Evolutionary conservation across 106 monocot genomes (phyloP), one percentile per base, ranked within the genome.

Genomic region (Ottelia alismoides): DNA sequence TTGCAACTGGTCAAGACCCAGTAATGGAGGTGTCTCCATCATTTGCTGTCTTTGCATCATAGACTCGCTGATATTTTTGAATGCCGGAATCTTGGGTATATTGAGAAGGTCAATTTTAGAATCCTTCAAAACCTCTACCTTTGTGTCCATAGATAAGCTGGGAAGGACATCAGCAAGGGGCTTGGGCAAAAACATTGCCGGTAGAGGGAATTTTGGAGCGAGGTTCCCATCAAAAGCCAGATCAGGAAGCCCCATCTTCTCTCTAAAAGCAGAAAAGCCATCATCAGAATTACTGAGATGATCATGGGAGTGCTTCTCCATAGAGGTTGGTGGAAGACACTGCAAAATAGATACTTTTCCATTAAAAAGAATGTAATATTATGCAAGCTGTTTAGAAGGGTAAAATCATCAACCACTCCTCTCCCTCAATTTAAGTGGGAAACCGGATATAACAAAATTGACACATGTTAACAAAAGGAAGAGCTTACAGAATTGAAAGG

Each of bases 401-500:
- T n/a, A n/a, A n/a, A n/a, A n/a, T n/a, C n/a, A n/a, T n/a, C n/a
- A n/a, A n/a, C n/a, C n/a, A n/a, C n/a, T n/a, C n/a, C n/a, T n/a
- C 16, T 29, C 2, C 7, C 28, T 45, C 24, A 20, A 60, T 44
- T 10, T 25, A 52, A 64, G 25, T 22, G 53, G 44, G 31, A 61
- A 68, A 27, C 2, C 40, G 25, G 9, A 28, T 19, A 24, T 2
- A 16, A 62, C 24, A 32, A 23, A 11, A 29, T 10, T 9, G 58
- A 65, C 20, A 22, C n/a, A 31, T 26, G 7, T 40, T 51, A 2
- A 25, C 20, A 59, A 47, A 6, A 35, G 31, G 25, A 68, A 28
- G 29, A 58, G 57, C 76, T 49, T 74, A 96, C 89, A 35, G 71
- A 54, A 52, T 48, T 62, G 62, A 82, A 88, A 9, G 84, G 85